Percentiles rank a stretch among this genome's conserved stretches.
Evolutionary conservation across 192 early-diverging fungal species (phyloP).

Genomic region (Umbelopsis ramanniana): DNA sequence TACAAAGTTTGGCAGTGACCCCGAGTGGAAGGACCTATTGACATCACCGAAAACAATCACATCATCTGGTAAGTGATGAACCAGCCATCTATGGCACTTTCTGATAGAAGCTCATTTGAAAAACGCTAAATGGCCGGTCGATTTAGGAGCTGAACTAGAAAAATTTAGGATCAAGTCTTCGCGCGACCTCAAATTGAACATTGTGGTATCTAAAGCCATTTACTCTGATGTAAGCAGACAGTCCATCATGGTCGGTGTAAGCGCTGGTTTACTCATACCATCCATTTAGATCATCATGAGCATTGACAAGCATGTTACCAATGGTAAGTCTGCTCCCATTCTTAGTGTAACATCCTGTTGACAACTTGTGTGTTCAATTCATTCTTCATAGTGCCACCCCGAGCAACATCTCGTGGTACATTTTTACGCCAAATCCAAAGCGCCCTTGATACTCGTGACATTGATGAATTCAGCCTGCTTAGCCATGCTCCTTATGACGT

Average conservation of each 20-base stretch:
- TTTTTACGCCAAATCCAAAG: constrained; percentile 7
- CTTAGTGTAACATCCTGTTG: not conserved
- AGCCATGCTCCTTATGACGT: constrained; percentile 7
- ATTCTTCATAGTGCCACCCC: not conserved
- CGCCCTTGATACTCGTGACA: not conserved
- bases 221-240: constrained; percentile 1
- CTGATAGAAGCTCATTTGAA: not conserved
- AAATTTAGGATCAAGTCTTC: constrained; percentile 18
- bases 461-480: not conserved
- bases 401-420: not conserved
- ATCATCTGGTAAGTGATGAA: constrained; percentile 3
- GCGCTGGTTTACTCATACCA: too few species aligned
- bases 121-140: not conserved
- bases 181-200: not conserved
- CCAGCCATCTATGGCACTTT: not conserved
- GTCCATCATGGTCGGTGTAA: too few species aligned
- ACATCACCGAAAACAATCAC: not conserved
- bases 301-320: not conserved
- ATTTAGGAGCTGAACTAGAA: constrained; percentile 10
- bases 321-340: not conserved
- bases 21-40: not conserved
- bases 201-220: not conserved
- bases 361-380: not conserved
- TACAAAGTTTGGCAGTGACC: not conserved
- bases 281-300: not conserved